These are phyloP conservation scores for Pythium apleroticum DNA, from an alignment of 352 stramenopile species.

Conservation along the genomic window DNA sequence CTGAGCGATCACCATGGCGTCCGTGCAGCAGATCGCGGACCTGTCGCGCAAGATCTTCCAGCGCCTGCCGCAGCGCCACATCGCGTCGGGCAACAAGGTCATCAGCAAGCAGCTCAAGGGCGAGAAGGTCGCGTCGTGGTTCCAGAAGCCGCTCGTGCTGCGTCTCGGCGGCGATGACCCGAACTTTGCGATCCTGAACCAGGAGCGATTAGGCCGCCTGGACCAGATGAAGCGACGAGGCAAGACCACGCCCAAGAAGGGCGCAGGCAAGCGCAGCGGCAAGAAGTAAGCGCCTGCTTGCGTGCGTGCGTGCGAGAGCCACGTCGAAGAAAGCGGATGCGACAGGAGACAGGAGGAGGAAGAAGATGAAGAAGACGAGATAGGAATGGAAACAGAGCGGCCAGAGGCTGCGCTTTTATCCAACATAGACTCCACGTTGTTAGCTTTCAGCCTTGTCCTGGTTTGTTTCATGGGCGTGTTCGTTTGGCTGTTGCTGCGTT, in stretches of 20 bases:
- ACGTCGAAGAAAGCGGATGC: background rate
- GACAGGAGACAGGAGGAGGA: background rate
- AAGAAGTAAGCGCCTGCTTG: slow-evolving; percentile 57
- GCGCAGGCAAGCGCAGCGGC: slow-evolving; percentile 75
- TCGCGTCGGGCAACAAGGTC: slow-evolving; percentile 83
- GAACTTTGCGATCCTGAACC: slow-evolving; percentile 83
- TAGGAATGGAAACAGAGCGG: no score
- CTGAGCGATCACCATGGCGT: slow-evolving; percentile 21
- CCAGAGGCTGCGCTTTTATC: background rate
- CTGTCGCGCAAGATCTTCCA: slow-evolving; percentile 88
- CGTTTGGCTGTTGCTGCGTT: background rate
- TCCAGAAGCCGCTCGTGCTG: slow-evolving; percentile 79
- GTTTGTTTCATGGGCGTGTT: background rate
- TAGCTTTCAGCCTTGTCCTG: background rate
- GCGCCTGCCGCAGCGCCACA: slow-evolving; percentile 80
- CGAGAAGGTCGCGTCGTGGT: slow-evolving; percentile 85
- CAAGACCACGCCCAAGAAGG: slow-evolving; percentile 87
- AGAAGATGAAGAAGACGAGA: background rate
- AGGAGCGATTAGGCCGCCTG: slow-evolving; percentile 71
- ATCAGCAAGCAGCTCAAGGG: slow-evolving; percentile 89
- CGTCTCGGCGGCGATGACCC: slow-evolving; percentile 79
- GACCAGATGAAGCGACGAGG: slow-evolving; percentile 88
- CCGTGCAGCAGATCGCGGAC: slow-evolving; percentile 63
- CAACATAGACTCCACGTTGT: background rate
- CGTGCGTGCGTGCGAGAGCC: background rate